Conservation (phyloP, 495 filamentous ascomycete genomes). For the Tuber brumale region DNA sequence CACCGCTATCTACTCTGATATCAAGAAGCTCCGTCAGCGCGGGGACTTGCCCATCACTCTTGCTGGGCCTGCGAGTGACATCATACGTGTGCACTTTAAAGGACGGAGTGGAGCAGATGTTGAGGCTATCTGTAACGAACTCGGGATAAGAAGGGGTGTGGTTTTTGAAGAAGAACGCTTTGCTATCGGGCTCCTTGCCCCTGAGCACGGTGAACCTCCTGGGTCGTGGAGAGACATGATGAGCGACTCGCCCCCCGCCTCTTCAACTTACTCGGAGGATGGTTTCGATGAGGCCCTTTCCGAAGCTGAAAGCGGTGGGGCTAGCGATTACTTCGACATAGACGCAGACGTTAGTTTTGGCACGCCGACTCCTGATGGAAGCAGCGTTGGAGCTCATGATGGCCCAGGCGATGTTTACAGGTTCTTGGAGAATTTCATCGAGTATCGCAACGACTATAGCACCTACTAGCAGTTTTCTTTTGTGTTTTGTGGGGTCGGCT, state of each 20-base stretch:
- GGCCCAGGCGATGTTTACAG: constrained; percentile 78
- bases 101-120: constrained; percentile 83
- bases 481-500: background rate
- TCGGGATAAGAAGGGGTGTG: constrained; percentile 70
- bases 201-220: constrained; percentile 1
- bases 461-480: constrained; percentile 8
- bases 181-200: constrained; percentile 34
- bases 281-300: constrained; percentile 45
- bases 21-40: constrained; percentile 64
- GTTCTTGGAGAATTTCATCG: constrained; percentile 81
- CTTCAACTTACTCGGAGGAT: constrained; percentile 45
- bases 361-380: constrained; percentile 50
- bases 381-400: constrained; percentile 58
- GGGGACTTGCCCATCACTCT: constrained; percentile 79
- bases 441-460: constrained; percentile 14
- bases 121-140: constrained; percentile 74
- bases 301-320: constrained; percentile 28
- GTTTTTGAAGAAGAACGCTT: constrained; percentile 75
- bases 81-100: constrained; percentile 75
- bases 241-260: constrained; percentile 39
- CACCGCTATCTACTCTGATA: constrained; percentile 68
- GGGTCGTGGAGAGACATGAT: constrained; percentile 35
- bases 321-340: constrained; percentile 47
- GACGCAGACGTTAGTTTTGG: constrained; percentile 47
- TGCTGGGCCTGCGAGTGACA: constrained; percentile 49